Conservation (phyloP, 73 alveolate genomes). For the Strombidium stylifer region DNA sequence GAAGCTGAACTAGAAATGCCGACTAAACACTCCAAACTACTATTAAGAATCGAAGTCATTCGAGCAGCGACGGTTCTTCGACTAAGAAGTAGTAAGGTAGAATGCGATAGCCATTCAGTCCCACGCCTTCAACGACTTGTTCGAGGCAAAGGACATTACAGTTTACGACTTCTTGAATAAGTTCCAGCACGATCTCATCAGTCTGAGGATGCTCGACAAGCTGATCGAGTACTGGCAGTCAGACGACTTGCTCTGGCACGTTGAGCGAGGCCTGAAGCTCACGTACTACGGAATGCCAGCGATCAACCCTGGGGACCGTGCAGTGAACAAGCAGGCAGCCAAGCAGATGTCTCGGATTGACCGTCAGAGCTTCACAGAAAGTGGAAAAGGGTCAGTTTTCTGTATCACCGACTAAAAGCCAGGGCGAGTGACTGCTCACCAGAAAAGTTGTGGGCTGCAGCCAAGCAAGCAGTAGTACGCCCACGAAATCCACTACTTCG, state of each 20-base stretch:
- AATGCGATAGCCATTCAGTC: slow-evolving; percentile 9
- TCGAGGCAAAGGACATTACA: background rate
- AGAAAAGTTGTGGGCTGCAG: slow-evolving; percentile 5
- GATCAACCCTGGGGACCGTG: background rate
- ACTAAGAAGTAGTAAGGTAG: slow-evolving; percentile 1
- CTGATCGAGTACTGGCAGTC: slow-evolving; percentile 11
- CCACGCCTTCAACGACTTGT: slow-evolving; percentile 11
- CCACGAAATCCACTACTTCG: slow-evolving; percentile 10
- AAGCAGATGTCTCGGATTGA: background rate
- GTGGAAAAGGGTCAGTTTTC: slow-evolving; percentile 7
- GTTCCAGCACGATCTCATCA: slow-evolving; percentile 1
- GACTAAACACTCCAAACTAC: slow-evolving; percentile 1
- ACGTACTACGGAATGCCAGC: background rate
- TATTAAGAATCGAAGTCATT: slow-evolving; percentile 1
- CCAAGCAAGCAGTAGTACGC: background rate
- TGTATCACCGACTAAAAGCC: slow-evolving; percentile 1
- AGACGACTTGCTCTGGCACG: slow-evolving; percentile 12
- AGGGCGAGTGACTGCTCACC: too few relatives aligned
- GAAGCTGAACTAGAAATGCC: background rate
- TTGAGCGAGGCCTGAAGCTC: slow-evolving; percentile 30
- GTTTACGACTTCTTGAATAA: slow-evolving; percentile 1
- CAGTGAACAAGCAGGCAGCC: background rate
- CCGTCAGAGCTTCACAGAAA: background rate
- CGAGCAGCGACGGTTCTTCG: background rate
- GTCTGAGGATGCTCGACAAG: slow-evolving; percentile 4